Base-by-base conservation (phyloP, 2,329 filamentous ascomycete species). In the Xylaria sp. region DNA sequence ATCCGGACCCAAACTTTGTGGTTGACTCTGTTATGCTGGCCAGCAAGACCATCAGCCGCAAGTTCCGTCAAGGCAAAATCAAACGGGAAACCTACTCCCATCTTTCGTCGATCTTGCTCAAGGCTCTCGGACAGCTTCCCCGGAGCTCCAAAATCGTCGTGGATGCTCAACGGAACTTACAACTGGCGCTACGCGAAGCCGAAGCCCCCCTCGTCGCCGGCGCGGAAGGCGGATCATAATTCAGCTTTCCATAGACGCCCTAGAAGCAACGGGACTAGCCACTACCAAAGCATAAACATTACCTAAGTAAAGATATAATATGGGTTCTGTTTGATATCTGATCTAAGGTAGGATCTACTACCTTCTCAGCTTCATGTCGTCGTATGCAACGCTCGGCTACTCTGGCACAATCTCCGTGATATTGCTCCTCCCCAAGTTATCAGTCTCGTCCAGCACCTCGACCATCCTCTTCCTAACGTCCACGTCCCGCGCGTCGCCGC, bases 371-470 rank as follows among this genome's bases (percentile, higher is more conserved):
- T 26, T 26, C 24, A 26, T 11, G 24, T 26, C 11, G 11, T 26
- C 5, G 24, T 26, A 6, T 26, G 11, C 11, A 26, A 26, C 24
- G 24, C 24, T 17, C 26, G 29, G 42, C 20, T 39, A 18, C 18
- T 66, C 60, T 1, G 63, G 50, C 18, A 62, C 24, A 29, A 69
- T 69, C 47, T 66, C 59, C 0, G 57, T 61, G 39, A 69, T 68
- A 39, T 68, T 67, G 54, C 66, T 68, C 54, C 64, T 69, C 0
- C 59, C 65, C 26, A 69, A 39, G 9, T 58, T 66, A 1, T 53
- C 55, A 16, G 65, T 65, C 59, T 69, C 67, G 20, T 69, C 64
- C 52, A 69, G 22, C 29, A 68, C 66, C 48, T 63, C 44, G 20
- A 65, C 54, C 57, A 69, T 52, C 46, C 64, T 47, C 29, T 51